Evolutionary conservation across 2,329 filamentous ascomycete species (phyloP).

Genomic region (Ambrosiella beaveri): DNA sequence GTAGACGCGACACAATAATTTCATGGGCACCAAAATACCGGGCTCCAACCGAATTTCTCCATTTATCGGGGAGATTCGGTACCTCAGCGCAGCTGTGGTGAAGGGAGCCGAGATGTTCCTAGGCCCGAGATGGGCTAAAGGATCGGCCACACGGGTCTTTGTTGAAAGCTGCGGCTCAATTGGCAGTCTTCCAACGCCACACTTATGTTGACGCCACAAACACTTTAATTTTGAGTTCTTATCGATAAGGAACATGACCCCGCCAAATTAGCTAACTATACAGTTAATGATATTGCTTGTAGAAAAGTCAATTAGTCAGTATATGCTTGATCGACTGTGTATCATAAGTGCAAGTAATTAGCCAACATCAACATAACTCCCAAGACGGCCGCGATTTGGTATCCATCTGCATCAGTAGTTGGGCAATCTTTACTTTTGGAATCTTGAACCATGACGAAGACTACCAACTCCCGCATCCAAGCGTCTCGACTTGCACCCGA

Average conservation of each 20-base stretch:
- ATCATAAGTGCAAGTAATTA: too few relatives aligned
- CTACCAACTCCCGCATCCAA: conserved; percentile 49
- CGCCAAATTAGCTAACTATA: too few relatives aligned
- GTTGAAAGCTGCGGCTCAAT: conserved; percentile 1
- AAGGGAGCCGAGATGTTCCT: neutral
- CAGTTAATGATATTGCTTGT: too few relatives aligned
- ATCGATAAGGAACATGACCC: too few relatives aligned
- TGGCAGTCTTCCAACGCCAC: neutral
- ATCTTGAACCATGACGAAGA: conserved; percentile 40
- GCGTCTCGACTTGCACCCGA: conserved; percentile 65
- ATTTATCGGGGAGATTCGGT: neutral
- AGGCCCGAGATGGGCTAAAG: conserved; percentile 9
- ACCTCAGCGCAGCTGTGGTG: neutral
- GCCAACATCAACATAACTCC: too few relatives aligned
- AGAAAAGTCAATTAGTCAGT: too few relatives aligned
- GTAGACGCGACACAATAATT: too few relatives aligned
- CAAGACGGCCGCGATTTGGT: too few relatives aligned
- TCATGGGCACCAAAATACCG: too few relatives aligned
- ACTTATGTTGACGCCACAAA: neutral
- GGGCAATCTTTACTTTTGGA: too few relatives aligned
- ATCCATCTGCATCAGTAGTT: too few relatives aligned
- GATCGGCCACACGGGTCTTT: conserved; percentile 10
- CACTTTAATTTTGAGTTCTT: neutral
- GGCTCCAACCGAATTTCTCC: conserved; percentile 1
- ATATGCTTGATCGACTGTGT: too few relatives aligned